Conservation (phyloP, 495 filamentous ascomycete species). For the Platismatia glauca region DNA sequence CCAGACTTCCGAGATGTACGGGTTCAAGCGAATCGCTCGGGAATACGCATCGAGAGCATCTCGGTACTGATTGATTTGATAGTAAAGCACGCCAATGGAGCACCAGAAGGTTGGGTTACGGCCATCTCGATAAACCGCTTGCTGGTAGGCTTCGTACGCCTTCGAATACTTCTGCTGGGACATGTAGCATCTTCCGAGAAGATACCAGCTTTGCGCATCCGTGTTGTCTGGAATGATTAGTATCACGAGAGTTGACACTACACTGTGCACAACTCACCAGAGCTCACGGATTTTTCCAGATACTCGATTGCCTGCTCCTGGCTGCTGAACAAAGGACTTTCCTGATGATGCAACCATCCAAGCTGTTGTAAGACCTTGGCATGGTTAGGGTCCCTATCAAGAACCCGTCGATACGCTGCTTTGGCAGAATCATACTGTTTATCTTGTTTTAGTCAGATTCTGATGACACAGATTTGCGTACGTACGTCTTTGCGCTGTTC, state of each 20-base stretch:
- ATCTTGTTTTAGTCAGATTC: slow-evolving; percentile 24
- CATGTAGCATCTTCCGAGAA: slow-evolving; percentile 98
- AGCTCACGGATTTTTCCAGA: slow-evolving; percentile 90
- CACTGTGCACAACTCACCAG: slow-evolving; percentile 52
- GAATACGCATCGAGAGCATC: slow-evolving; percentile 98
- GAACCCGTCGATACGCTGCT: slow-evolving; percentile 79
- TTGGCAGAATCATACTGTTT: slow-evolving; percentile 85
- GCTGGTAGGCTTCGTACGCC: slow-evolving; percentile 97
- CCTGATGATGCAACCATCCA: slow-evolving; percentile 95
- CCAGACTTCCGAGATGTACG: slow-evolving; percentile 99
- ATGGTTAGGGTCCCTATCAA: slow-evolving; percentile 91
- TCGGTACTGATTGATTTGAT: slow-evolving; percentile 99
- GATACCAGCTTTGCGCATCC: slow-evolving; percentile 98
- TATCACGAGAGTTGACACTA: neutral
- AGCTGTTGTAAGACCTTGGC: slow-evolving; percentile 98
- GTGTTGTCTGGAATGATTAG: slow-evolving; percentile 57
- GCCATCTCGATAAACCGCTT: slow-evolving; percentile 96
- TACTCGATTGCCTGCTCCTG: slow-evolving; percentile 97
- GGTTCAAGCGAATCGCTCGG: slow-evolving; percentile 93
- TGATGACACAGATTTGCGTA: slow-evolving; percentile 17
- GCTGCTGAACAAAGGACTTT: slow-evolving; percentile 77
- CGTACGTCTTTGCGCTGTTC: slow-evolving; percentile 98
- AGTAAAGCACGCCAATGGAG: slow-evolving; percentile 98
- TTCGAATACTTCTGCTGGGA: slow-evolving; percentile 98
- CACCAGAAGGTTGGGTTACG: slow-evolving; percentile 99